Evolutionary conservation across 768 basidiomycete species (phyloP), one percentile per base, ranked within the genome.

Genomic region (Peribolospora baueri): DNA sequence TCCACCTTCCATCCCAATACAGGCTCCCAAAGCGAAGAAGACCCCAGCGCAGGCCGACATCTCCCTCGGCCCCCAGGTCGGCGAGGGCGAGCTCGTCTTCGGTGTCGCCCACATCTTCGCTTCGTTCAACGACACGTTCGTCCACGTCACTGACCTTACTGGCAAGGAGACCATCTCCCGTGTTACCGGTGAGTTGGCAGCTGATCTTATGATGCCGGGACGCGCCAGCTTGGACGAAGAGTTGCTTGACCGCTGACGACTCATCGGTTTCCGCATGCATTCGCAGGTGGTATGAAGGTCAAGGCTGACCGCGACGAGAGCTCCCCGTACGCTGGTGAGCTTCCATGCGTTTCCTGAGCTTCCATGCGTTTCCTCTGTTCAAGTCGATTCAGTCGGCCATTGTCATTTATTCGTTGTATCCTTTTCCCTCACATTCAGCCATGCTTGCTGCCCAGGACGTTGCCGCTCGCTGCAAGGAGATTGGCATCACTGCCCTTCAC

Each of bases 261-360:
- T 25, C 25, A 1, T 25, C 25, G 25, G 25, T 25, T 25, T 25
- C 25, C 25, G 25, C 25, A 25, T 48, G 8, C 43, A 14, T 54
- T 42, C 41, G 40, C 54, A 84, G 85, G 86, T 69, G 93, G 93
- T 58, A 97, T 97, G 93, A 97, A 97, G 75, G 93, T 98, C 72
- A 98, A 97, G 75, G 93, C 91, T 9, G 93, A 98, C 72, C 83
- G 93, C 71, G 93, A 98, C 73, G 93, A 98, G 73, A 95, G 88
- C 46, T 95, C 46, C 10, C 46, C 46, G 10, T 14, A 10, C 10
- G 14, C 46, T 46, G 46, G 46, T 46, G 46, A 10, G 10, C 46
- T 46, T 14, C 46, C 10, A 46, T 9, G 9, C 9, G 46, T 9
- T 9, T 62, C 63, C 39, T 64, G 63, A 59, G 63, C 63, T 14